Percentiles rank a stretch among this genome's conserved stretches.
phyloP scores from a whole-genome alignment of 1,139 yeast genomes.

The Ogataea hybrid region DNA sequence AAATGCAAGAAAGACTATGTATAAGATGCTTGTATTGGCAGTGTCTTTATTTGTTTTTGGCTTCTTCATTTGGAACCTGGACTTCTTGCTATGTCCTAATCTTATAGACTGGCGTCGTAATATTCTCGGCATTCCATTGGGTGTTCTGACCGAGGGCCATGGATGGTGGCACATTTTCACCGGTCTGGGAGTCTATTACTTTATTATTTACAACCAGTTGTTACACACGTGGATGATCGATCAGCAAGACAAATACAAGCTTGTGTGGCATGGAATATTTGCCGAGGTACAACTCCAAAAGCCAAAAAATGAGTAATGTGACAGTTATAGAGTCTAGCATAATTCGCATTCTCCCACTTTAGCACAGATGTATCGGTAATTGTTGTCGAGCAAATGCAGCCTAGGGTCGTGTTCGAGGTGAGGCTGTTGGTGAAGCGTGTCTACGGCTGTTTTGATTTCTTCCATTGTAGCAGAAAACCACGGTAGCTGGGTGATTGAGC shows the following conservation, averaged over 20 bases:
- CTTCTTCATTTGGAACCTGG: conserved; percentile 53
- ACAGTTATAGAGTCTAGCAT: background rate
- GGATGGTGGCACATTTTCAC: conserved; percentile 98
- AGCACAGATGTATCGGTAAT: conserved; percentile 17
- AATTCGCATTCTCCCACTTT: conserved; percentile 6
- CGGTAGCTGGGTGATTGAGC: background rate
- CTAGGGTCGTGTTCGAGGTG: conserved; percentile 4
- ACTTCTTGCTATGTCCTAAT: conserved; percentile 60
- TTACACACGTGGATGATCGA: conserved; percentile 32
- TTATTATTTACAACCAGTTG: conserved; percentile 33
- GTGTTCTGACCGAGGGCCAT: conserved; percentile 85
- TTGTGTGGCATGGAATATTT: conserved; percentile 31
- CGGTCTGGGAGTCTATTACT: conserved; percentile 57
- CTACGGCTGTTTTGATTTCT: conserved; percentile 9
- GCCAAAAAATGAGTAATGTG: conserved; percentile 7
- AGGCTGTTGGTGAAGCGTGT: conserved; percentile 8
- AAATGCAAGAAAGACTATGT: conserved; percentile 20
- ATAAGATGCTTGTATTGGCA: conserved; percentile 28
- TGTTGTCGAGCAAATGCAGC: conserved; percentile 12
- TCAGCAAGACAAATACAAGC: conserved; percentile 26
- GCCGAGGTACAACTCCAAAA: conserved; percentile 28
- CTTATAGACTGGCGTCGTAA: conserved; percentile 63
- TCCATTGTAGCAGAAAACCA: conserved; percentile 13
- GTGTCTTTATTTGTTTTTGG: conserved; percentile 55
- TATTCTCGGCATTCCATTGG: conserved; percentile 81